These are phyloP conservation scores for Kuraishia piskuri DNA, from an alignment of 805 yeast genomes.

Conservation along the genomic window DNA sequence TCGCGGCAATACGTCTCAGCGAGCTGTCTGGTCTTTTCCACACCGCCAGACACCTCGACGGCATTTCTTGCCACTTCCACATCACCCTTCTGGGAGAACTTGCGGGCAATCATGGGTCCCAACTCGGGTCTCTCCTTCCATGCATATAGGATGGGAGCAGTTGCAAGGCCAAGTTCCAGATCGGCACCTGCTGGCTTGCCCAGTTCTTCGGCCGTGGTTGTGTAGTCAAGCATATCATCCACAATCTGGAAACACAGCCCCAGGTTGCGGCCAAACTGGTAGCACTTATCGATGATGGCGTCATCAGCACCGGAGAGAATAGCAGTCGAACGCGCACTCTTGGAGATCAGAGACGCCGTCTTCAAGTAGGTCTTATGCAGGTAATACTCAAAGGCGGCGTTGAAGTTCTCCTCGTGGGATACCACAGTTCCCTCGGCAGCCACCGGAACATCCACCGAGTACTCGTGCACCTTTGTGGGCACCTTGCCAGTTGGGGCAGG, in stretches of 20 bases:
- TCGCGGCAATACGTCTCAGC: constrained; percentile 72
- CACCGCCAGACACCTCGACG: constrained; percentile 65
- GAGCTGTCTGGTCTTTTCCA: constrained; percentile 62
- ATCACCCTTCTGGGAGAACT: constrained; percentile 76
- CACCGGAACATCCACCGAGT: constrained; percentile 25
- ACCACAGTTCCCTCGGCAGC: constrained; percentile 11
- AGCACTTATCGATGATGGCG: constrained; percentile 72
- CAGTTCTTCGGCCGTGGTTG: constrained; percentile 72
- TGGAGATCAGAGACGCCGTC: constrained; percentile 91
- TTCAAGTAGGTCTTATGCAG: constrained; percentile 91
- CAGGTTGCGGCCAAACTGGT: constrained; percentile 84
- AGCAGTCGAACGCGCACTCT: constrained; percentile 88
- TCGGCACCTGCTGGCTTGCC: constrained; percentile 98
- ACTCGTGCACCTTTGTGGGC: constrained; percentile 53
- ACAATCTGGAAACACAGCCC: constrained; percentile 95
- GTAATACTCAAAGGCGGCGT: constrained; percentile 92
- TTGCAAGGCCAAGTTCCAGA: constrained; percentile 86
- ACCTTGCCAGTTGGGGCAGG: constrained; percentile 59
- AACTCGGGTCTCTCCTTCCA: constrained; percentile 84
- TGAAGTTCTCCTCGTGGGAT: constrained; percentile 59
- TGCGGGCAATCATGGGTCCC: constrained; percentile 76
- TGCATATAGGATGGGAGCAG: constrained; percentile 93
- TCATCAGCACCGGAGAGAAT: constrained; percentile 81
- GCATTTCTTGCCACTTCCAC: constrained; percentile 72
- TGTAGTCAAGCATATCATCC: constrained; percentile 93